Evolutionary conservation across 352 stramenopile species (phyloP).

Genomic region (Globisporangium mamillatum): DNA sequence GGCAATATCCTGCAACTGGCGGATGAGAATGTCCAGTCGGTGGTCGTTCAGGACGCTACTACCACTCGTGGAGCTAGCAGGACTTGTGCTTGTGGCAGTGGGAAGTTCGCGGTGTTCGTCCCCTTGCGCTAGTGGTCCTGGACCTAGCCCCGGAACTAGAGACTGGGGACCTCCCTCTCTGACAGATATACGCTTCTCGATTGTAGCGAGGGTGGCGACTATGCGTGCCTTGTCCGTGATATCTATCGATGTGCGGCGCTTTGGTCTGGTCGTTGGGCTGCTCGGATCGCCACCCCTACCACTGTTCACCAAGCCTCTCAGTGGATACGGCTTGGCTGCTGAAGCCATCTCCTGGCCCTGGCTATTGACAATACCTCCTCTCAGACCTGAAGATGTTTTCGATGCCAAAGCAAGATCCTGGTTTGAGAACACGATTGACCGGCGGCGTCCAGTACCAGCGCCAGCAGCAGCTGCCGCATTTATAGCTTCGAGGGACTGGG

Average conservation of each 20-base stretch:
- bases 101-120: neutral
- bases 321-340: neutral
- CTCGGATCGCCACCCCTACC: neutral
- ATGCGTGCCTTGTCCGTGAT: constrained; percentile 7
- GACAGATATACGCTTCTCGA: constrained; percentile 5
- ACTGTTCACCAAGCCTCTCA: neutral
- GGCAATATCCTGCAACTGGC: constrained; percentile 28
- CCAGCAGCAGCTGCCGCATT: neutral
- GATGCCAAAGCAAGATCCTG: neutral
- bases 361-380: neutral
- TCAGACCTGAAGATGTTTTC: neutral
- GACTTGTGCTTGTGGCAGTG: neutral
- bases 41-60: constrained; percentile 9
- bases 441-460: neutral
- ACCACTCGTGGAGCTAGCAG: neutral
- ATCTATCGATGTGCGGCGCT: constrained; percentile 13
- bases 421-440: neutral
- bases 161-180: neutral
- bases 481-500: neutral
- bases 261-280: neutral
- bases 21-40: constrained; percentile 21
- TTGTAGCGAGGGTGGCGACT: constrained; percentile 1
- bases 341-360: neutral
- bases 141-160: neutral
- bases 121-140: neutral